Percentiles rank a stretch among this genome's conserved stretches.
phyloP scores from a whole-genome alignment of 129 eudicot genomes.

The Calendula officinalis region DNA sequence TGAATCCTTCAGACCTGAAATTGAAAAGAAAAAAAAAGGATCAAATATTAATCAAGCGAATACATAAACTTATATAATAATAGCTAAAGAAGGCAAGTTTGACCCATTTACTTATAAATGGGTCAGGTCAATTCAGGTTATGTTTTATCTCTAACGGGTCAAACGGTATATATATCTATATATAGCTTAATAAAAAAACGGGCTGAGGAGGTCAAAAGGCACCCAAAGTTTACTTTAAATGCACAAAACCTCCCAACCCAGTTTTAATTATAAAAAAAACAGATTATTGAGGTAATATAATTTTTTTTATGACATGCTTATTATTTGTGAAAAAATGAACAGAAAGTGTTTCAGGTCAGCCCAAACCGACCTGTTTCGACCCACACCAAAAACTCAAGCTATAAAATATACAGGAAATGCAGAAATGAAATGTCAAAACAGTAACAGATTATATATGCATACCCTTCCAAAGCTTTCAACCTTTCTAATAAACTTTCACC shows the following conservation, averaged over 20 bases:
- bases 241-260: background rate
- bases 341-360: background rate
- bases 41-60: background rate
- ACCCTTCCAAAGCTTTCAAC: slow-evolving; percentile 53
- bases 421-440: background rate
- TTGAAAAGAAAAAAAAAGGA: background rate
- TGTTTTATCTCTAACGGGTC: background rate
- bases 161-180: background rate
- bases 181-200: background rate
- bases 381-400: background rate
- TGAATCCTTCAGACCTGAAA: slow-evolving; percentile 42
- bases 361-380: background rate
- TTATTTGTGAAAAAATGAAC: no score
- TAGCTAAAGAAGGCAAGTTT: background rate
- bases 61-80: background rate
- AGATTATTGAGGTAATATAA: no score
- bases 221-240: background rate
- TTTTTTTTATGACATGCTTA: background rate
- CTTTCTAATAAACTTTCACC: slow-evolving; percentile 59
- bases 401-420: background rate
- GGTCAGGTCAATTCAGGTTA: background rate
- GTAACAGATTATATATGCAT: background rate
- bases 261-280: background rate
- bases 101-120: background rate
- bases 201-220: background rate